Base-by-base conservation (phyloP, 129 eudicot species). In the Chrysanthemum seticuspe region DNA sequence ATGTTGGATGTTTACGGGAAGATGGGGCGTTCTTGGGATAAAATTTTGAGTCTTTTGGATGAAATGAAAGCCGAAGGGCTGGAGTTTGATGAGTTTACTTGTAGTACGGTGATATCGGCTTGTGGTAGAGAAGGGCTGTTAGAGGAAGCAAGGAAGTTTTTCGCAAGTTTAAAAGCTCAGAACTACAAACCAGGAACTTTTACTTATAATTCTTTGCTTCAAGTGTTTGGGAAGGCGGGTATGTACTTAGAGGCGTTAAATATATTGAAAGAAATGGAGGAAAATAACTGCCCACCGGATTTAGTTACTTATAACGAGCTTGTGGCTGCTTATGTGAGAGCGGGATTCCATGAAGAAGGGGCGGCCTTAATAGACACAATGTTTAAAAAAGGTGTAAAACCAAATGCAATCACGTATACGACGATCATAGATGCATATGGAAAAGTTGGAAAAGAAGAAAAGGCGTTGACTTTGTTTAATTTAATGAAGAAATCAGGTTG, bases 1-100 rank as follows among this genome's bases (percentile, higher is more conserved):
- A 88, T 95, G 96, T 74, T 95, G 84, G 97, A 88, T 86, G 97
- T 88, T 53, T 95, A 95, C 51, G 96, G 99, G 47, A 95, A 95
- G 70, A 90, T 73, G 94, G 99, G 99, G 65, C 78, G 96, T 59
- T 90, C 96, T 8, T 95, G 97, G 99, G 75, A 80, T 59, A 86
- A 82, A 29, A 87, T 95, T 16, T 53, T 86, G 70, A 45, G 21
- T 53, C 89, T 95, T 76, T 79, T 95, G 71, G 78, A 83, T 60
- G 97, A 88, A 74, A 87, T 95, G 85, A 85, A 68, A 62, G 74
- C 84, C 40, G 47, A 78, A 62, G 90, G 91, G 77, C 91, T 90
- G 71, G 83, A 89, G 23, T 90, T 84, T 65, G 99, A 95, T 70
- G 99, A 95, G 62, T 95, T 95, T 65, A 95, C 99, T 21, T 90